A percentile compares a stretch with the other conserved stretches of the same genome.
phyloP scores from a whole-genome alignment of 257 asterid genomes.

The Haberlea rhodopensis region DNA sequence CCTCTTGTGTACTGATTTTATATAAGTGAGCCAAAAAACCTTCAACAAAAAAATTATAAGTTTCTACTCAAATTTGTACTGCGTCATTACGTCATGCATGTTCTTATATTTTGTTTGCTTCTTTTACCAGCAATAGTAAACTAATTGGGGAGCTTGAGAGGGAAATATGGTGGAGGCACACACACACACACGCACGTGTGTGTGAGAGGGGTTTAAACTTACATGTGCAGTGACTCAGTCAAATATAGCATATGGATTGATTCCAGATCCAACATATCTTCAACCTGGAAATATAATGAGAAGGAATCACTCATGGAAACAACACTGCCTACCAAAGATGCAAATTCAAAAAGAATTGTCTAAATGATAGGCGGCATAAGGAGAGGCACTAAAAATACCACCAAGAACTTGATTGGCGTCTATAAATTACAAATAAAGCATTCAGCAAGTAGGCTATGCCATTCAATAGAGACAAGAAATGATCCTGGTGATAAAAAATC shows the following conservation, averaged over 20 bases:
- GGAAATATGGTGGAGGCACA: constrained; percentile 3
- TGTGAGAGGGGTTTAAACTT: constrained; percentile 27
- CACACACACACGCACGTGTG: not conserved
- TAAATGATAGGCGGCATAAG: constrained; percentile 1
- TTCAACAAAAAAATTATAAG: no score
- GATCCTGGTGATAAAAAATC: constrained; percentile 12
- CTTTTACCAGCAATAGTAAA: constrained; percentile 8
- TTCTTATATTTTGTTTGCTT: not conserved
- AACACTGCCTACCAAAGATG: not conserved
- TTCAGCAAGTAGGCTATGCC: not conserved
- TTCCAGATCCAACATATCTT: constrained; percentile 91
- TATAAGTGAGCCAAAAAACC: not conserved
- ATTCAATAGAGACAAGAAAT: constrained; percentile 15
- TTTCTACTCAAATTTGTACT: not conserved
- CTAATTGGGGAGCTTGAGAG: constrained; percentile 1
- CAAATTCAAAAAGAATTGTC: constrained; percentile 1
- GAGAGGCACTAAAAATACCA: not conserved
- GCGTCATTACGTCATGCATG: not conserved
- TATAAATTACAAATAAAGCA: constrained; percentile 8
- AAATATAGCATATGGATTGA: constrained; percentile 75
- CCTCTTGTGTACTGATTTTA: not conserved
- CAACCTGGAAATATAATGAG: constrained; percentile 48
- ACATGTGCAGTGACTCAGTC: constrained; percentile 77
- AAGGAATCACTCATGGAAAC: constrained; percentile 9
- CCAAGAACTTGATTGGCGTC: not conserved